These are phyloP conservation scores for Colletotrichum caudatum DNA, from an alignment of 2,329 filamentous ascomycete species.

Conservation along the genomic window DNA sequence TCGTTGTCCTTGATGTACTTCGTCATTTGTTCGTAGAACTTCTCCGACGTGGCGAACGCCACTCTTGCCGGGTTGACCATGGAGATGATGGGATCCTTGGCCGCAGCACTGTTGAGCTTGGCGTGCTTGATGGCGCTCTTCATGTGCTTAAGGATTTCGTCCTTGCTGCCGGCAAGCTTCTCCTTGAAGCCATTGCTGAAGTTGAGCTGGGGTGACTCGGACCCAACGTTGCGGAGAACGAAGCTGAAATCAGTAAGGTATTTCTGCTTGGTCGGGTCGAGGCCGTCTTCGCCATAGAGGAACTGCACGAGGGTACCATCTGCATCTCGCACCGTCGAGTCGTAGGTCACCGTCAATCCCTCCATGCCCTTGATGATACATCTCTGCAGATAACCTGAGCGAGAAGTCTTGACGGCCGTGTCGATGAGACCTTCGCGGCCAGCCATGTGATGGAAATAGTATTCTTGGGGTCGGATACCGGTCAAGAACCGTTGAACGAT, in stretches of 20 bases:
- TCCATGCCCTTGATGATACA: constrained; percentile 99
- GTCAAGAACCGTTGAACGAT: constrained; percentile 97
- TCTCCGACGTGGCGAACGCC: constrained; percentile 89
- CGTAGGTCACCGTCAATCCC: constrained; percentile 90
- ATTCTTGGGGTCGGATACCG: constrained; percentile 95
- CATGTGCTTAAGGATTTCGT: constrained; percentile 78
- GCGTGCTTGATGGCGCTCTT: constrained; percentile 84
- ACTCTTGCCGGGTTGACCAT: constrained; percentile 81
- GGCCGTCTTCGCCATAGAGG: constrained; percentile 94
- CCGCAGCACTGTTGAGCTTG: constrained; percentile 65
- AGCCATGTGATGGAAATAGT: constrained; percentile 99
- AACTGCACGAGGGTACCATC: constrained; percentile 96
- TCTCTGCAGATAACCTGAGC: constrained; percentile 94
- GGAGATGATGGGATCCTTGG: constrained; percentile 80
- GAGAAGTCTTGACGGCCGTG: constrained; percentile 97
- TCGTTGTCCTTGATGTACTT: constrained; percentile 85
- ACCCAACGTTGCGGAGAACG: constrained; percentile 85
- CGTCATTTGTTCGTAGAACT: constrained; percentile 78
- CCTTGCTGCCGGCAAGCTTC: constrained; percentile 63
- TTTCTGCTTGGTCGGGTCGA: constrained; percentile 94
- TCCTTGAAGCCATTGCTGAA: constrained; percentile 66
- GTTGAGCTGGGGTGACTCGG: constrained; percentile 81
- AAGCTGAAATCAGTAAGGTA: constrained; percentile 93
- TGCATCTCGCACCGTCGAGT: constrained; percentile 92
- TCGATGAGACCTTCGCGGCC: constrained; percentile 98